Base-by-base conservation (phyloP, 495 filamentous ascomycete species). In the Daldinia bambusicola region DNA sequence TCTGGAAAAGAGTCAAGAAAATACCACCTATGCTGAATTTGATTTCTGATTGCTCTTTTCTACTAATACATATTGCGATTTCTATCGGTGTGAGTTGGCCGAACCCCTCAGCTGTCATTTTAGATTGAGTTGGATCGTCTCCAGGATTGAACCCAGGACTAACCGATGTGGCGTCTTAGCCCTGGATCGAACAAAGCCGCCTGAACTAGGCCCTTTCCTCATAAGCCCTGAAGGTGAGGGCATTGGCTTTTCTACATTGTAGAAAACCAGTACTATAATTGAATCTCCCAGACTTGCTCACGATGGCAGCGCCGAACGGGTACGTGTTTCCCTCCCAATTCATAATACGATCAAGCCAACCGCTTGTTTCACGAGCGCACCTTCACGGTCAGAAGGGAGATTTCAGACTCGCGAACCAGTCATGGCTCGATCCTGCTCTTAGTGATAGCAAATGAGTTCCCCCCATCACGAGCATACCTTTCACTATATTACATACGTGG, bases 221-320 rank as follows among this genome's bases (percentile, higher is more conserved):
- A 64, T 67, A 38, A 55, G 14, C 56, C 55, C 59, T 67, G 34
- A 61, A 70, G 63, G 61, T 43, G 58, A 55, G 43, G 61, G 12
- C 32, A 55, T 60, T 58, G 30, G 38, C 41, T 69, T 48, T 56
- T 55, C 51, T 34, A 32, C 58, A 14, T 40, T 13, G 62, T 52
- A 22, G 51, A 48, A 48, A 52, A 41, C 55, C 58, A 12, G 50
- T 26, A 55, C 58, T 50, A 43, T 59, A 62, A 43, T 9, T 40
- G 32, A 52, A 41, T 66, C 38, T 14, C 40, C 10, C 31, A 45
- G 56, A 22, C 22, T 63, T 56, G 34, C 34, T 58, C 16, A 70
- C 22, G 2, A 77, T 77, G 75, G 63, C 75, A 51, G 73, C 68
- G 63, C 70, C 75, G 26, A 77, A 77, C 57, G 52, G 70, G 75